These are phyloP conservation scores for Tirmania nivea DNA, from an alignment of 495 filamentous ascomycete genomes.

Conservation along the genomic window DNA sequence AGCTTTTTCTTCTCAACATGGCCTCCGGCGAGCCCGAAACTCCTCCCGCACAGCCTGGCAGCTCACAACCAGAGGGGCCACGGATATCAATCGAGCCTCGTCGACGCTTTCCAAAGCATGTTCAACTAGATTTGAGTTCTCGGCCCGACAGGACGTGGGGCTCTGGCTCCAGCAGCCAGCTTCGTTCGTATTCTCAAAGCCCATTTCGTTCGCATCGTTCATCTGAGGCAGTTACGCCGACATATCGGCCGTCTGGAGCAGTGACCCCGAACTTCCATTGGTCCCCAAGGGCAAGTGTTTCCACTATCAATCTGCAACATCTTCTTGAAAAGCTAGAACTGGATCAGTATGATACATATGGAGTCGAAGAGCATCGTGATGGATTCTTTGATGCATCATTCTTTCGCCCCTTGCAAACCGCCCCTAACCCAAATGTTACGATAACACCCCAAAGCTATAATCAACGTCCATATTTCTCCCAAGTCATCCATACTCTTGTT, in stretches of 20 bases:
- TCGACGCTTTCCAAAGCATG: constrained; percentile 1
- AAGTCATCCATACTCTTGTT: too few relatives aligned
- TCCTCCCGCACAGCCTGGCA: not conserved
- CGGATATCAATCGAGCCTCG: too few relatives aligned
- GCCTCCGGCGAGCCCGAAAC: not conserved
- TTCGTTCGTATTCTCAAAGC: not conserved
- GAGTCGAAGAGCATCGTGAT: constrained; percentile 32
- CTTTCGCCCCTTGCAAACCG: constrained; percentile 24
- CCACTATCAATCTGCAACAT: constrained; percentile 23
- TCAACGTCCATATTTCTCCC: too few relatives aligned
- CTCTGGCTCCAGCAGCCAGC: not conserved
- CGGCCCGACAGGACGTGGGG: not conserved
- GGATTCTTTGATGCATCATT: constrained; percentile 40
- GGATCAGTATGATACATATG: constrained; percentile 29
- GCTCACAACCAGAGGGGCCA: not conserved
- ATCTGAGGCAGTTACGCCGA: constrained; percentile 16
- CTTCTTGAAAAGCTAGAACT: constrained; percentile 22
- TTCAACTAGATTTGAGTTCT: constrained; percentile 2
- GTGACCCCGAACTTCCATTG: constrained; percentile 13
- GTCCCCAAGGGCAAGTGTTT: constrained; percentile 16
- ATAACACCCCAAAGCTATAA: too few relatives aligned
- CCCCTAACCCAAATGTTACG: constrained; percentile 6
- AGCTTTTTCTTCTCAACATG: too few relatives aligned
- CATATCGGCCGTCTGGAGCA: constrained; percentile 13
- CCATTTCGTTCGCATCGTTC: constrained; percentile 8